Evolutionary conservation across 805 yeast species (phyloP), one percentile per base, ranked within the genome.

Genomic region (Hanseniaspora pseudoguilliermondii): DNA sequence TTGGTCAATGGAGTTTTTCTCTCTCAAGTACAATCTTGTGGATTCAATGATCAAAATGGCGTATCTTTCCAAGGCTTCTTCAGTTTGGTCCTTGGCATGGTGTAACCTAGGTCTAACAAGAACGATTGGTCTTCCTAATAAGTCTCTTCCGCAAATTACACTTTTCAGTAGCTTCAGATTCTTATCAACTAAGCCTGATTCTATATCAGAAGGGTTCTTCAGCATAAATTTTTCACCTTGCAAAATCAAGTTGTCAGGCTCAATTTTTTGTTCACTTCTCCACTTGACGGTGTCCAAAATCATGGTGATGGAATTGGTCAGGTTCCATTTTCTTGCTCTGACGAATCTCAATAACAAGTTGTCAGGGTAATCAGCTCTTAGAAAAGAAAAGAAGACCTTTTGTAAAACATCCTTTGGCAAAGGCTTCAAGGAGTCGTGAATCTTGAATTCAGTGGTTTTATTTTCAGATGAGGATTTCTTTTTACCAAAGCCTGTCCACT

Each of bases 271-370:
- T 59, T 79, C 84, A 43, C 75, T 73, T 65, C 97, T 80, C 95
- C 96, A 90, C 59, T 77, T 74, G 61, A 87, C 66, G 6, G 95
- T 82, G 59, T 77, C 73, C n/a, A 83, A 74, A 51, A 87, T 64
- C 95, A 89, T 88, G 21, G 73, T 72, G 57, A 86, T 66, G 0
- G 88, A 75, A 63, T 81, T 79, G 61, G 80, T 83, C 23, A 82
- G 74, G 60, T 84, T 80, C 83, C 88, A 88, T 70, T 88, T 88
- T 70, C 96, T 81, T 40, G 96, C 96, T 62, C 95, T 76, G 27
- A 86, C 69, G 63, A 84, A 90, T 63, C 95, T 77, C 64, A 90
- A 73, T 34, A 87, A 51, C 61, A 83, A 69, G 62, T 85, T 83
- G 68, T 93, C 99, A 3, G 95, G 85, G 48, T 83, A 75, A 66